Evolutionary conservation across 2,329 filamentous ascomycete species (phyloP).

Genomic region (Penicillium olsonii): DNA sequence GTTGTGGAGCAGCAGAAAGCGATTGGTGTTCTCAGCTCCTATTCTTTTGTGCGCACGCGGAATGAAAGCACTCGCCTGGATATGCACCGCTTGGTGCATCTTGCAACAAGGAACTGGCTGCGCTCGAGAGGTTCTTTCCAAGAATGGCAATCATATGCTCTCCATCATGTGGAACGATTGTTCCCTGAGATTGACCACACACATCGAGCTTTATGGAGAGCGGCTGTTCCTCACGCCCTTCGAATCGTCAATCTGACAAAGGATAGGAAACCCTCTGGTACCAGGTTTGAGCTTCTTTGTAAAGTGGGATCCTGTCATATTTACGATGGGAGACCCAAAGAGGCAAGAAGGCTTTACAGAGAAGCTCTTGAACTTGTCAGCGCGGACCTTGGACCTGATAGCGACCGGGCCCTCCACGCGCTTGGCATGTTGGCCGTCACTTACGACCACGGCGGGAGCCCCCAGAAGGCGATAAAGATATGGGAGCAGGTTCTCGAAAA

Average conservation of each 20-base stretch:
- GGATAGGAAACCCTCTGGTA: not conserved
- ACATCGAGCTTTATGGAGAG: slow-evolving; percentile 18
- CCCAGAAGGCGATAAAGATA: too few relatives aligned
- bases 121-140: too few relatives aligned
- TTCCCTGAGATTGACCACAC: slow-evolving; percentile 7
- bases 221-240: slow-evolving; percentile 22
- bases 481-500: too few relatives aligned
- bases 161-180: too few relatives aligned
- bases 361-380: too few relatives aligned
- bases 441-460: too few relatives aligned
- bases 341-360: too few relatives aligned
- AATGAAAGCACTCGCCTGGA: slow-evolving; percentile 9
- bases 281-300: not conserved
- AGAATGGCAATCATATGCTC: too few relatives aligned
- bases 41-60: slow-evolving; percentile 18
- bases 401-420: too few relatives aligned
- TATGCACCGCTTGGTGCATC: slow-evolving; percentile 35
- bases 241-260: not conserved
- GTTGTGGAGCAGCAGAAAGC: slow-evolving; percentile 9
- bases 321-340: not conserved
- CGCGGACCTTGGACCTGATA: too few relatives aligned
- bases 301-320: slow-evolving; percentile 4
- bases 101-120: slow-evolving; percentile 31
- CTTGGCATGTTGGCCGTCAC: too few relatives aligned
- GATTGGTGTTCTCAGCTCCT: slow-evolving; percentile 25